Evolutionary conservation across 495 filamentous ascomycete species (phyloP).

Genomic region (Neurospora terricola): DNA sequence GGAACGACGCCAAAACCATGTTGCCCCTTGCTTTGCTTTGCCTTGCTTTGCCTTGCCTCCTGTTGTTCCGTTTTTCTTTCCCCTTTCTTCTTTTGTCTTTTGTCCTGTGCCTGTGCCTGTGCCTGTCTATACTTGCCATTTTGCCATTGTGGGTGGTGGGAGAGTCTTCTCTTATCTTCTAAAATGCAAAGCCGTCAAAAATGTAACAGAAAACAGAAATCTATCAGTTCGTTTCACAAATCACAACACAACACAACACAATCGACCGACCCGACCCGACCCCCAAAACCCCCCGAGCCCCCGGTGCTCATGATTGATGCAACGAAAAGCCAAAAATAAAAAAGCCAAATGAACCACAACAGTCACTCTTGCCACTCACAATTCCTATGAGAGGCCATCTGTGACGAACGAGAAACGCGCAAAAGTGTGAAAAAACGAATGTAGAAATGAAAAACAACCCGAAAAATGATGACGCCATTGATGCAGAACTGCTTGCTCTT

Average conservation of each 20-base stretch:
- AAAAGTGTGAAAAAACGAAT: background rate
- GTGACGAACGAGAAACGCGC: background rate
- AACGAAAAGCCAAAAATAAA: slow-evolving; percentile 1
- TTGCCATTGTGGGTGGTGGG: background rate
- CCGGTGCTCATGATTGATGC: background rate
- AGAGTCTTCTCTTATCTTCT: background rate
- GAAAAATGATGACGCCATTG: slow-evolving; percentile 17
- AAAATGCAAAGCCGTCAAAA: slow-evolving; percentile 1
- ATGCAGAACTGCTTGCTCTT: slow-evolving; percentile 14
- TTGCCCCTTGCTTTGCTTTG: background rate
- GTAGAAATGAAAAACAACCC: slow-evolving; percentile 11
- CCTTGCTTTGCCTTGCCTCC: background rate
- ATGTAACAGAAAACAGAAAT: slow-evolving; percentile 4
- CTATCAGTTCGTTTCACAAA: background rate
- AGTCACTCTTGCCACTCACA: background rate
- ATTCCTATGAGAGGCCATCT: background rate
- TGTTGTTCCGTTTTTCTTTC: background rate
- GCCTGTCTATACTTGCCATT: background rate
- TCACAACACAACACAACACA: slow-evolving; percentile 9
- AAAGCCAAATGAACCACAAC: background rate
- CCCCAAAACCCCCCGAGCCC: slow-evolving; percentile 1
- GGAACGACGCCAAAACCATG: background rate
- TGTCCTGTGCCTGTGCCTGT: background rate
- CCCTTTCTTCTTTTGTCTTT: background rate
- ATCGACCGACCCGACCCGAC: background rate